Evolutionary conservation across 495 filamentous ascomycete species (phyloP), one percentile per base, ranked within the genome.

Genomic region (Penicillium paxilli): DNA sequence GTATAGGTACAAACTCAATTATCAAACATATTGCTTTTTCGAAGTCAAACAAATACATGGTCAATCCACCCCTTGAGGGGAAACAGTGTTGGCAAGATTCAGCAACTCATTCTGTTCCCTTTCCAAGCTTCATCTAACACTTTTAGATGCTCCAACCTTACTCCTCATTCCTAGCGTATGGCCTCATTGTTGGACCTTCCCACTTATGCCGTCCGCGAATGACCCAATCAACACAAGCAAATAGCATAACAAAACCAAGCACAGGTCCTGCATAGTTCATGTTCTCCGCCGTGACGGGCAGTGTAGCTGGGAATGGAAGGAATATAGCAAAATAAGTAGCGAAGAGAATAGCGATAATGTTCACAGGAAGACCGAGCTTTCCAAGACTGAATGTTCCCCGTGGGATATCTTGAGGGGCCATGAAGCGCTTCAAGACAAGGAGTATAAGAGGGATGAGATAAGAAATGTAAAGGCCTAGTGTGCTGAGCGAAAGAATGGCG

Each of bases 181-280:
- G 67, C 57, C 32, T 65, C 54, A 54, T 69, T 25, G 55, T 61
- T 14, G 65, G 66, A 16, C 66, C 66, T 51, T 60, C 25, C 64
- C 62, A 69, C 26, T 60, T 65, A 44, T 65, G 48, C 45, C 68
- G 69, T 14, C 74, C 78, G n/a, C 68, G 64, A 30, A 68, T 37
- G 33, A 76, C 55, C 66, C 75, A 81, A 57, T 73, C 73, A 2
- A 57, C 55, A 33, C 66, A 57, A 3, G 69, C 68, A 49, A 79
- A 75, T 2, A 70, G 10, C 44, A 76, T 58, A 26, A 75, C 70
- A 17, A 63, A 62, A 2, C 64, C 74, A 42, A 75, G 66, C 19
- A 80, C 72, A 10, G 76, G 66, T 2, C 74, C 67, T 16, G 67
- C 66, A 59, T 77, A 78, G 51, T 78, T 78, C 75, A 78, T 78